phyloP scores from a whole-genome alignment of 2,329 filamentous ascomycete genomes.

The Stagonosporopsis tanaceti region DNA sequence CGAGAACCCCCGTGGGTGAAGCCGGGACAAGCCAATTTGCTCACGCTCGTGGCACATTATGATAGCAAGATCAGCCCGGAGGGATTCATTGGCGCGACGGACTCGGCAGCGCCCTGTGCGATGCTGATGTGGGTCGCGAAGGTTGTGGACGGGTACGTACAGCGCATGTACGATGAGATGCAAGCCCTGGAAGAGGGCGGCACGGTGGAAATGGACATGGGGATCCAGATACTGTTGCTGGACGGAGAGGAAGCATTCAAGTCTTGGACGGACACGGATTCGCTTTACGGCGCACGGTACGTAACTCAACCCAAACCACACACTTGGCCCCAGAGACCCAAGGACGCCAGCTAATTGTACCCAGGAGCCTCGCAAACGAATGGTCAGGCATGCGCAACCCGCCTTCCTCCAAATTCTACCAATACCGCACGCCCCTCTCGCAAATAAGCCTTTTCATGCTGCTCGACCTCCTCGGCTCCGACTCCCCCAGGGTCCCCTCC shows the following conservation, averaged over 20 bases:
- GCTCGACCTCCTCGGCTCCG: conserved; percentile 83
- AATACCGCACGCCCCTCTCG: conserved; percentile 75
- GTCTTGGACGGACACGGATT: conserved; percentile 80
- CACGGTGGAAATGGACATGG: conserved; percentile 75
- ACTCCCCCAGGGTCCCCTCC: conserved; percentile 75
- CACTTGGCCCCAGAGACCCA: neutral
- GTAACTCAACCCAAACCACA: conserved; percentile 17
- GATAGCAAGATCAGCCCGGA: conserved; percentile 81
- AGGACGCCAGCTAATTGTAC: neutral
- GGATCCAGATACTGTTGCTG: conserved; percentile 86
- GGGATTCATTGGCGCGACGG: conserved; percentile 92
- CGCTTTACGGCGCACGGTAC: conserved; percentile 85
- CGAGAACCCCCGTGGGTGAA: conserved; percentile 86
- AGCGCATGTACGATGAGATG: conserved; percentile 82
- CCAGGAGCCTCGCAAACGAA: conserved; percentile 73
- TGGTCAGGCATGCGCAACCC: conserved; percentile 80
- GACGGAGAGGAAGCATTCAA: conserved; percentile 95
- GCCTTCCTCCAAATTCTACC: conserved; percentile 67
- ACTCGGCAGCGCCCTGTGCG: conserved; percentile 93
- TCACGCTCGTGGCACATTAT: conserved; percentile 93
- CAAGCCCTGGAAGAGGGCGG: conserved; percentile 61
- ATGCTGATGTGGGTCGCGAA: conserved; percentile 88
- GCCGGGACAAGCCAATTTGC: conserved; percentile 76
- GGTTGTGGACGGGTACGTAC: conserved; percentile 80
- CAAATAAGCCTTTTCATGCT: conserved; percentile 89